These are phyloP conservation scores for Papiliotrema nemorosa DNA, from an alignment of 1,284 basidiomycete genomes.

Conservation along the genomic window DNA sequence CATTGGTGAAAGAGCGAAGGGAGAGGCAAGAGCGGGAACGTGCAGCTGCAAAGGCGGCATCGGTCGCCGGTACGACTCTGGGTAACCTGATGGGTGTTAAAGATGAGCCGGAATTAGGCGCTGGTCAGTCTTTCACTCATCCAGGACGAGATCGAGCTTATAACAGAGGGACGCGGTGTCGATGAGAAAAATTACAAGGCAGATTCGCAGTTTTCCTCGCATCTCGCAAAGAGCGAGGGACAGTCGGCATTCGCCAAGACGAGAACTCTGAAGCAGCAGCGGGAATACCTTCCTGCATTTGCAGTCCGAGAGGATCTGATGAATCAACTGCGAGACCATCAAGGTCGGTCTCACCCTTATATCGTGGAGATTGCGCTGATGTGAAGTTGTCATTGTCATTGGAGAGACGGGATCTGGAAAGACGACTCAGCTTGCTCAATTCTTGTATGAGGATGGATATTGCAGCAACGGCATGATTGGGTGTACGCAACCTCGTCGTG, in stretches of 20 bases:
- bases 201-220: conserved; percentile 92
- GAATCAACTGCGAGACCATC: conserved; percentile 87
- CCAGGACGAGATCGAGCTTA: background rate
- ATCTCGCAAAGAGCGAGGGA: conserved; percentile 74
- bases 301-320: conserved; percentile 94
- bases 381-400: conserved; percentile 79
- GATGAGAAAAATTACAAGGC: conserved; percentile 77
- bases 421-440: conserved; percentile 88
- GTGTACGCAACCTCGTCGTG: conserved; percentile 94
- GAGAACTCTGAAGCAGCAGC: conserved; percentile 86
- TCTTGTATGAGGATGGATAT: conserved; percentile 94
- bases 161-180: conserved; percentile 57
- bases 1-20: conserved; percentile 88
- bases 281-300: conserved; percentile 96
- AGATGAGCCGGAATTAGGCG: conserved; percentile 67
- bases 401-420: conserved; percentile 96
- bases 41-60: conserved; percentile 90
- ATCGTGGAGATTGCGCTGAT: conserved; percentile 2
- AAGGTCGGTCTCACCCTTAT: conserved; percentile 59
- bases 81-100: conserved; percentile 98
- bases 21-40: conserved; percentile 95
- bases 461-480: conserved; percentile 82
- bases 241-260: conserved; percentile 77
- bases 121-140: conserved; percentile 13
- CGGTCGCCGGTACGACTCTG: conserved; percentile 83